phyloP scores from a whole-genome alignment of 345 rosid genomes.

The Mallotus nudiflorus region DNA sequence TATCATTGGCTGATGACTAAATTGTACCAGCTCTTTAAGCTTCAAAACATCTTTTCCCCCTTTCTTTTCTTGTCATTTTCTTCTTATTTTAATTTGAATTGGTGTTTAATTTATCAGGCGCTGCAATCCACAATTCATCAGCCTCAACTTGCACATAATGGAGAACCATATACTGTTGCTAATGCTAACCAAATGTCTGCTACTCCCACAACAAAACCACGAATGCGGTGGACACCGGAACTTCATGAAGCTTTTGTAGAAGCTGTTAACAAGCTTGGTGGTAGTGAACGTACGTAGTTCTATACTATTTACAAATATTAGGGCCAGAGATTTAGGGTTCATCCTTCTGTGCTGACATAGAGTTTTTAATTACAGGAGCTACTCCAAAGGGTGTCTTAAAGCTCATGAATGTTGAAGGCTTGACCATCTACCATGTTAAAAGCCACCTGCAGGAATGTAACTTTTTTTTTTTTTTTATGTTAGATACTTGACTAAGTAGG shows the following conservation, averaged over 20 bases:
- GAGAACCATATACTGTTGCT: constrained; percentile 35
- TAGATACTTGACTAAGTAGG: constrained; percentile 2
- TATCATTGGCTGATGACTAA: background rate
- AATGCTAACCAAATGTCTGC: constrained; percentile 33
- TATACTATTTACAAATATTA: constrained; percentile 13
- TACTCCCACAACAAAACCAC: constrained; percentile 49
- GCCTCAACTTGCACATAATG: constrained; percentile 35
- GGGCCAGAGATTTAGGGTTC: constrained; percentile 5
- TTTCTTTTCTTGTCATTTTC: background rate
- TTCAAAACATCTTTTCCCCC: background rate
- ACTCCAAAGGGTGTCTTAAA: constrained; percentile 90
- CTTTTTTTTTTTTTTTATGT: constrained; percentile 8
- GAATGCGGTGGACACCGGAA: constrained; percentile 98
- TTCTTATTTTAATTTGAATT: background rate
- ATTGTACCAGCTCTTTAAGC: constrained; percentile 1
- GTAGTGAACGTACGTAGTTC: constrained; percentile 70
- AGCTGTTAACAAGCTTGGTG: constrained; percentile 88
- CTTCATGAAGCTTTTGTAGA: constrained; percentile 92
- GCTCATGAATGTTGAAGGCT: constrained; percentile 69
- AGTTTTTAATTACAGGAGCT: constrained; percentile 60
- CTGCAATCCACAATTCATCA: constrained; percentile 40
- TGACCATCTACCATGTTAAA: constrained; percentile 96
- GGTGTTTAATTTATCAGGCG: constrained; percentile 31
- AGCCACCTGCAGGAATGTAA: constrained; percentile 85
- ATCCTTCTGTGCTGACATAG: constrained; percentile 14